phyloP scores from a whole-genome alignment of 768 basidiomycete species.

The Rhodotorula babjevae region DNA sequence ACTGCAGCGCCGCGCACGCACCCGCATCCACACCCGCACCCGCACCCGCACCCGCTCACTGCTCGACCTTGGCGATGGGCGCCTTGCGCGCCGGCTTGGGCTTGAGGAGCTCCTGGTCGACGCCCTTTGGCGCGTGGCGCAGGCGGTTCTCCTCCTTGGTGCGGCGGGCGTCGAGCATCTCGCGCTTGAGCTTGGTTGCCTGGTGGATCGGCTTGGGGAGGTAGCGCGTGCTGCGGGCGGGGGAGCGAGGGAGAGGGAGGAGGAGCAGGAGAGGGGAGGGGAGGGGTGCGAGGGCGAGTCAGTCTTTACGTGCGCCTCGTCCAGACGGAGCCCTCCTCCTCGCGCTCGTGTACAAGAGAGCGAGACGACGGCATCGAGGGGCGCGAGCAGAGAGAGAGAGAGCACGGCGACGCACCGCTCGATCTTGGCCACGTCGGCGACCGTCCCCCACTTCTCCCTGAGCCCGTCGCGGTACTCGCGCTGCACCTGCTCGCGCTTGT shows the following conservation, averaged over 20 bases:
- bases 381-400: too few species aligned
- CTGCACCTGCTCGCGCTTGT: conserved; percentile 79
- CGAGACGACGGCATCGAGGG: too few species aligned
- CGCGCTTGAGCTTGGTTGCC: conserved; percentile 76
- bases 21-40: too few species aligned
- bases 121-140: conserved; percentile 65
- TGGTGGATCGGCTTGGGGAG: conserved; percentile 87
- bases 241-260: conserved; percentile 4
- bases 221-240: conserved; percentile 60
- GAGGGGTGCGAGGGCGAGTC: too few species aligned
- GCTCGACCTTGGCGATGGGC: conserved; percentile 74
- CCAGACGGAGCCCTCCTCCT: too few species aligned
- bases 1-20: too few species aligned
- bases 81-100: conserved; percentile 90
- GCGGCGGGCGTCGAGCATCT: conserved; percentile 81
- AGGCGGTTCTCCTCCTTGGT: conserved; percentile 91
- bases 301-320: too few species aligned
- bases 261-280: background rate
- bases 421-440: conserved; percentile 73
- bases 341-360: background rate
- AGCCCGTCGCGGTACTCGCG: conserved; percentile 89
- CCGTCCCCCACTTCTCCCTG: conserved; percentile 80
- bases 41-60: conserved; percentile 21
- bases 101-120: conserved; percentile 73
- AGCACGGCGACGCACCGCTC: conserved; percentile 57